Evolutionary conservation across 1,284 basidiomycete species (phyloP), one percentile per base, ranked within the genome.

Genomic region (Marasmius fiardii): DNA sequence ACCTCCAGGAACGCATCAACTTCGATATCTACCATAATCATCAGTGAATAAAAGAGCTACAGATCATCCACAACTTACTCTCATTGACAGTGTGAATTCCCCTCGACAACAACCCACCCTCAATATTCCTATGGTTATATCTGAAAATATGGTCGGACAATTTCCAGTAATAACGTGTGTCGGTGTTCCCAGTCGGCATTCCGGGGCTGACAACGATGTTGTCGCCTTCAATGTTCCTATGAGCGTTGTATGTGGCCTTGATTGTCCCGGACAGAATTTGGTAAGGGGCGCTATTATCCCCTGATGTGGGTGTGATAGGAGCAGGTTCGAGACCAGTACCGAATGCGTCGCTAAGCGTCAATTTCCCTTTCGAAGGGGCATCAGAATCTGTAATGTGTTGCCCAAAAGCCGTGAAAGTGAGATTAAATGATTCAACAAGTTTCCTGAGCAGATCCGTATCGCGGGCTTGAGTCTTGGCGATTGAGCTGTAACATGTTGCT

Each of bases 21-120:
- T 1, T 45, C 43, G 14, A 56, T 39, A 34, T 41, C 55, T 56
- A 49, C 21, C 23, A 12, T 26, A 43, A 16, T 24, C 7, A 18
- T 12, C 12, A 16, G 21, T 18, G 47, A 26, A 18, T 33, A 10
- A 7, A 43, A 43, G 12, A 18, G 21, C 21, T 24, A 11, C 34
- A 24, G 5, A 28, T 24, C 41, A 53, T 20, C 2, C 39, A 35
- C n/a, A 8, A 56, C 51, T 41, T 43, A 61, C 60, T 53, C 28
- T 78, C 76, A 59, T 78, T 73, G 12, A 77, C 67, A 0, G 83
- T 83, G 62, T 85, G 83, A 33, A 78, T 72, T 4, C 73, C 75
- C 43, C 68, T 69, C 43, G 68, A 61, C 52, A 67, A 59, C 3
- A 54, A 52, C 26, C 60, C 65, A 28, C 58, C 64, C 1, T 64